Evolutionary conservation across 352 stramenopile genomes (phyloP).

Genomic region (Plasmopara halstedii): DNA sequence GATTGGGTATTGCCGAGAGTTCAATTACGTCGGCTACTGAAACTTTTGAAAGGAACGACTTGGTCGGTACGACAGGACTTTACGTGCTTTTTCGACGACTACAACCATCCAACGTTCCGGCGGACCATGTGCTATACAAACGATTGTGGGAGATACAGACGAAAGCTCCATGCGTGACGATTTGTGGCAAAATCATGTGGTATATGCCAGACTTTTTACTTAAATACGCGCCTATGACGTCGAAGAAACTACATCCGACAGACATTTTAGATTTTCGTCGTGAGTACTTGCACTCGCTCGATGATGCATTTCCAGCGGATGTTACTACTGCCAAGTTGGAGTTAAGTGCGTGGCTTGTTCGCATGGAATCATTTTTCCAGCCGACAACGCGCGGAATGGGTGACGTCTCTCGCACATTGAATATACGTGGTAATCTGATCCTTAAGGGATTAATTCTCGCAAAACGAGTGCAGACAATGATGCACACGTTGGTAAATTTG

Average conservation of each 20-base stretch:
- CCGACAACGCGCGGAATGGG: constrained; percentile 68
- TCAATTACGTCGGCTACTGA: constrained; percentile 80
- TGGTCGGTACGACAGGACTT: constrained; percentile 83
- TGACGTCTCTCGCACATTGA: constrained; percentile 63
- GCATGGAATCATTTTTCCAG: constrained; percentile 86
- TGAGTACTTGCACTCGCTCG: constrained; percentile 71
- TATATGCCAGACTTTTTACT: constrained; percentile 84
- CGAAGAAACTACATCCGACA: constrained; percentile 72
- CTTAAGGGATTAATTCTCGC: constrained; percentile 87
- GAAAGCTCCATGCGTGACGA: constrained; percentile 75
- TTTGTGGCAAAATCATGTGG: constrained; percentile 81
- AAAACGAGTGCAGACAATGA: constrained; percentile 85
- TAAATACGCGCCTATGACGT: constrained; percentile 74
- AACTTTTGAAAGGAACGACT: constrained; percentile 81
- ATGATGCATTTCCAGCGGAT: constrained; percentile 71
- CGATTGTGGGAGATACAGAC: constrained; percentile 84
- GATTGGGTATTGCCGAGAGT: constrained; percentile 50
- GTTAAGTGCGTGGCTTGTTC: constrained; percentile 76
- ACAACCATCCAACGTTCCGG: constrained; percentile 71
- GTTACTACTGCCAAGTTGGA: constrained; percentile 77
- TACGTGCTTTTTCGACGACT: constrained; percentile 86
- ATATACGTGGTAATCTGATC: constrained; percentile 85
- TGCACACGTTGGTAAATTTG: constrained; percentile 83
- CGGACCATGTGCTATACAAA: constrained; percentile 87
- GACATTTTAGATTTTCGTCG: constrained; percentile 74